These are phyloP conservation scores for Scalesia atractyloides DNA, from an alignment of 129 eudicot species.

Conservation along the genomic window DNA sequence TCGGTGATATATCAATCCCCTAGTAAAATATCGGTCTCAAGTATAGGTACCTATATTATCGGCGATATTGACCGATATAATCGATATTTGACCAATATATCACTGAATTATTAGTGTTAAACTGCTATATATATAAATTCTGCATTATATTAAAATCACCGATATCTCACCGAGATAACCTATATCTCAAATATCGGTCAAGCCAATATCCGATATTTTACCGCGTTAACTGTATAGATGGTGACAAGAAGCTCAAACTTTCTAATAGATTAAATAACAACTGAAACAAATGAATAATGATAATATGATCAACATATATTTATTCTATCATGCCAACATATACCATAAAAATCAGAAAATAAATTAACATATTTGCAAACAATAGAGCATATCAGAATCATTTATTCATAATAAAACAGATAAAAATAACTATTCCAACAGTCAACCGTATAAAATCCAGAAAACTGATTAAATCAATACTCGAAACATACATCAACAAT, in stretches of 20 bases:
- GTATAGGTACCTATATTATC: too few relatives aligned
- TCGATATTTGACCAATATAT: too few relatives aligned
- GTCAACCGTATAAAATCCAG: slow-evolving; percentile 12
- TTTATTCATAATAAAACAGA: neutral
- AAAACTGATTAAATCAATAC: neutral
- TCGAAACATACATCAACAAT: slow-evolving; percentile 5
- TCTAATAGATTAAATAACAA: slow-evolving; percentile 1
- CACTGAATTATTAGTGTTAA: too few relatives aligned
- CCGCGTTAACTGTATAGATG: too few relatives aligned
- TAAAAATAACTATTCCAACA: neutral
- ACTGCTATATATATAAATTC: too few relatives aligned
- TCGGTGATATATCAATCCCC: too few relatives aligned
- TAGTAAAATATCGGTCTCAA: too few relatives aligned
- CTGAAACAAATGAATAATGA: neutral
- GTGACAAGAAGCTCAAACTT: neutral
- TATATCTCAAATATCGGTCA: too few relatives aligned
- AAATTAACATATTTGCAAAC: neutral
- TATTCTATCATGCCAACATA: neutral
- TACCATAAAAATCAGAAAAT: neutral
- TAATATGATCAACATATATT: neutral
- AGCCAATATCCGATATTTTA: too few relatives aligned
- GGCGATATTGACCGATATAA: too few relatives aligned
- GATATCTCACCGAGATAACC: too few relatives aligned
- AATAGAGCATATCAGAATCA: neutral
- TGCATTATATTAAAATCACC: too few relatives aligned